These are phyloP conservation scores for Conticribra guillardii DNA, from an alignment of 108 stramenopile genomes.

Conservation along the genomic window DNA sequence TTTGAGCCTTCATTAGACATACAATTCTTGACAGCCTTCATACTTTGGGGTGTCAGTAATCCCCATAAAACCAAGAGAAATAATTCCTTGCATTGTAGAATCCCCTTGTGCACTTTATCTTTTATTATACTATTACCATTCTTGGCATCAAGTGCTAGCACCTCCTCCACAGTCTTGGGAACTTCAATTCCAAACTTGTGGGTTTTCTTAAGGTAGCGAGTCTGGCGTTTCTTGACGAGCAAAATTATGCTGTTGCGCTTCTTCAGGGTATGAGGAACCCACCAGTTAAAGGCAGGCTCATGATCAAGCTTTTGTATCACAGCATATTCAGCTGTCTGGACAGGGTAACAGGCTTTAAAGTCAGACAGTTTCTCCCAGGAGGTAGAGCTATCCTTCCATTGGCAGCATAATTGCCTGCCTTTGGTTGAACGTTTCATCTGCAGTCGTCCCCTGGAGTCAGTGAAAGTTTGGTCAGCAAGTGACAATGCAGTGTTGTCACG, in stretches of 20 bases:
- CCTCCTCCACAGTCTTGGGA: conserved; percentile 37
- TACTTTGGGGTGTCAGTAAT: too few relatives aligned
- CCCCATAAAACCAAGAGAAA: too few relatives aligned
- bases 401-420: conserved; percentile 42
- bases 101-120: too few relatives aligned
- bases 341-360: conserved; percentile 18
- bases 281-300: conserved; percentile 38
- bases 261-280: conserved; percentile 12
- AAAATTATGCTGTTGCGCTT: conserved; percentile 11
- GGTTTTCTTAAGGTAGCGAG: conserved; percentile 22
- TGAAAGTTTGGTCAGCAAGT: too few relatives aligned
- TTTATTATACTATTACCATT: conserved; percentile 36
- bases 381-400: conserved; percentile 42
- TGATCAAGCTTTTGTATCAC: not conserved
- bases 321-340: conserved; percentile 26
- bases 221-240: conserved; percentile 3
- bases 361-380: conserved; percentile 29
- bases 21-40: too few relatives aligned
- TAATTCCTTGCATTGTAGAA: too few relatives aligned
- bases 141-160: conserved; percentile 16
- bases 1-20: too few relatives aligned
- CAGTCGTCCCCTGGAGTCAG: too few relatives aligned
- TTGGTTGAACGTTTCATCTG: too few relatives aligned
- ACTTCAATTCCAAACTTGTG: conserved; percentile 47
- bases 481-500: too few relatives aligned